These are phyloP conservation scores for Vitis hybrid DNA, from an alignment of 177 flowering plant species.

Conservation along the genomic window DNA sequence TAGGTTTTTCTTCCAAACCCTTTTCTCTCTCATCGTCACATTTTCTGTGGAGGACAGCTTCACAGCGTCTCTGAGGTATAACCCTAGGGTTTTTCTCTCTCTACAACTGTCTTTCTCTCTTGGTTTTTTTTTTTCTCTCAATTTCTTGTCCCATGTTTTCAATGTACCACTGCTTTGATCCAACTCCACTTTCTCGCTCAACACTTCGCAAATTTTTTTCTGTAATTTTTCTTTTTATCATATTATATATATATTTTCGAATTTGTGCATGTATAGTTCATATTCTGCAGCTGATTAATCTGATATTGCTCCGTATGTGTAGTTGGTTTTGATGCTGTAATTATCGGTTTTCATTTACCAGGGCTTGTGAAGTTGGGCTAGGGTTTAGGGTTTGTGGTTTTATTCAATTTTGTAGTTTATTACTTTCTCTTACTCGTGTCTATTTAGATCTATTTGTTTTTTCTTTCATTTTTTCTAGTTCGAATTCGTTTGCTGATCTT, in stretches of 20 bases:
- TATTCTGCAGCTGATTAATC: background rate
- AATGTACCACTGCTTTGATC: no score
- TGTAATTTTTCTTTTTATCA: no score
- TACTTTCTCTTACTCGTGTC: no score
- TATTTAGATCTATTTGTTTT: no score
- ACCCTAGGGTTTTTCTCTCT: slow-evolving; percentile 1
- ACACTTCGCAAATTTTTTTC: no score
- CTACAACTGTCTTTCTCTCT: no score
- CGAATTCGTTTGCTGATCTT: no score
- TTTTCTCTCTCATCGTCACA: slow-evolving; percentile 11
- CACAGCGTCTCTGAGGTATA: slow-evolving; percentile 19
- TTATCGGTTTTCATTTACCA: background rate
- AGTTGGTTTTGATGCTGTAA: background rate
- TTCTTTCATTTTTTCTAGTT: no score
- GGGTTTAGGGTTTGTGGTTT: slow-evolving; percentile 15
- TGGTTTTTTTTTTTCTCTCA: background rate
- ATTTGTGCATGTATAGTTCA: background rate
- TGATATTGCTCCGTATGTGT: background rate
- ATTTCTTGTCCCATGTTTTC: background rate
- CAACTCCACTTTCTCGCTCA: no score
- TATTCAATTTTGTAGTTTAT: background rate
- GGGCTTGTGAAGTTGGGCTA: slow-evolving; percentile 13
- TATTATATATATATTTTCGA: background rate
- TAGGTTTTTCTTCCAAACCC: slow-evolving; percentile 14
- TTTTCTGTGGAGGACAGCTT: slow-evolving; percentile 15